Evolutionary conservation across 305 asterid species (phyloP).

Genomic region (Rubia tinctorum): DNA sequence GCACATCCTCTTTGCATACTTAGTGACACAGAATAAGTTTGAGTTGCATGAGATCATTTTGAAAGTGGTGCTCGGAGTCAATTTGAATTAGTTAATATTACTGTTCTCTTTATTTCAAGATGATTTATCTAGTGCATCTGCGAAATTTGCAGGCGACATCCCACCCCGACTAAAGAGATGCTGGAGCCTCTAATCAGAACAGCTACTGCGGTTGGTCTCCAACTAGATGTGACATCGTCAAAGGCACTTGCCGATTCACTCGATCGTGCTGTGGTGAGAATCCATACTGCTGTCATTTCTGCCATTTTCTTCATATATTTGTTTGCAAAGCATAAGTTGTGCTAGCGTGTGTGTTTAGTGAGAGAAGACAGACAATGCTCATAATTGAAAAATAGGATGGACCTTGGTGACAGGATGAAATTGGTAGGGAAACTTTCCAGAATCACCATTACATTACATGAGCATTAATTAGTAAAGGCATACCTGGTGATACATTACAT

Average conservation of each 20-base stretch:
- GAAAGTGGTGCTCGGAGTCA: neutral
- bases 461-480: no score
- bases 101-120: neutral
- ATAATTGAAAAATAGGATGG: neutral
- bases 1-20: neutral
- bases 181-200: constrained; percentile 92
- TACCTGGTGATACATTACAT: neutral
- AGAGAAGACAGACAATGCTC: neutral
- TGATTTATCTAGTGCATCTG: neutral
- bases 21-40: neutral
- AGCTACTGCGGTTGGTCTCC: constrained; percentile 88
- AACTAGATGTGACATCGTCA: constrained; percentile 88
- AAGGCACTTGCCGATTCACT: constrained; percentile 98
- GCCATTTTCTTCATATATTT: neutral
- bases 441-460: neutral
- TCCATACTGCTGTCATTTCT: neutral
- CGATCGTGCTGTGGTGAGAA: constrained; percentile 89
- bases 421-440: neutral
- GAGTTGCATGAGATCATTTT: neutral
- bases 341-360: neutral
- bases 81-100: neutral
- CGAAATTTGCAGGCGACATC: constrained; percentile 79
- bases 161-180: constrained; percentile 96
- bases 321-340: neutral
- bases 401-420: neutral